A percentile compares a stretch with the other conserved stretches of the same genome.
These are phyloP conservation scores for Yarrowia keelungensis DNA, from an alignment of 805 yeast species.

Conservation along the genomic window DNA sequence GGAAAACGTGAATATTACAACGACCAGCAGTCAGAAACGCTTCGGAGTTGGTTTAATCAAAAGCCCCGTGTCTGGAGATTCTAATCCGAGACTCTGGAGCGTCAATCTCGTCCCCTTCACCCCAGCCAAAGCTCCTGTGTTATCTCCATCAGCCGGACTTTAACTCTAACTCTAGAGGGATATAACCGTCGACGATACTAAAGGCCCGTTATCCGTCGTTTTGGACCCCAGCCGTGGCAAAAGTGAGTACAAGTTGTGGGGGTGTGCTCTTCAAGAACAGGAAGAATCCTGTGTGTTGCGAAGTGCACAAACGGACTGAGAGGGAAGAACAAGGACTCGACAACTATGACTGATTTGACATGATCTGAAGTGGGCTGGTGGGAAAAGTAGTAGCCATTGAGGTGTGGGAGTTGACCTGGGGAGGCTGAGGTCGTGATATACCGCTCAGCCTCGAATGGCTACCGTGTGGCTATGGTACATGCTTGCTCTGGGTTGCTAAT, in stretches of 20 bases:
- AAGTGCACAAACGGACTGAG: too few relatives aligned
- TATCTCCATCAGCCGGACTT: constrained; percentile 26
- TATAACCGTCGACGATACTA: constrained; percentile 30
- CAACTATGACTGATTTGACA: too few relatives aligned
- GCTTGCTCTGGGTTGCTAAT: too few relatives aligned
- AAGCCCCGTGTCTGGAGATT: neutral
- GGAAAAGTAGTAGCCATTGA: too few relatives aligned
- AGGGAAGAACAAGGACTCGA: too few relatives aligned
- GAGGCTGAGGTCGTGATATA: too few relatives aligned
- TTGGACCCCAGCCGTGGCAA: constrained; percentile 30
- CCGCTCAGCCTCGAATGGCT: too few relatives aligned
- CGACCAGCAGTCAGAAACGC: neutral
- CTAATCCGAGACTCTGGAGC: neutral
- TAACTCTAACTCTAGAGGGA: constrained; percentile 30
- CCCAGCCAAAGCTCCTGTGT: neutral
- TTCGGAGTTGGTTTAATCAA: neutral
- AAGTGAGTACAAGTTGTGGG: constrained; percentile 8
- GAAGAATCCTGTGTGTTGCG: neutral
- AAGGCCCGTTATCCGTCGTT: constrained; percentile 14
- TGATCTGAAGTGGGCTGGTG: too few relatives aligned
- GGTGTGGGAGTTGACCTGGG: too few relatives aligned
- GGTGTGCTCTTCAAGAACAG: too few relatives aligned
- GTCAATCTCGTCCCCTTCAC: neutral
- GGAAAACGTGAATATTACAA: too few relatives aligned
- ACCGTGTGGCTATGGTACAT: too few relatives aligned